Evolutionary conservation across 2,329 filamentous ascomycete genomes (phyloP).

Genomic region (Venturia pyrina): DNA sequence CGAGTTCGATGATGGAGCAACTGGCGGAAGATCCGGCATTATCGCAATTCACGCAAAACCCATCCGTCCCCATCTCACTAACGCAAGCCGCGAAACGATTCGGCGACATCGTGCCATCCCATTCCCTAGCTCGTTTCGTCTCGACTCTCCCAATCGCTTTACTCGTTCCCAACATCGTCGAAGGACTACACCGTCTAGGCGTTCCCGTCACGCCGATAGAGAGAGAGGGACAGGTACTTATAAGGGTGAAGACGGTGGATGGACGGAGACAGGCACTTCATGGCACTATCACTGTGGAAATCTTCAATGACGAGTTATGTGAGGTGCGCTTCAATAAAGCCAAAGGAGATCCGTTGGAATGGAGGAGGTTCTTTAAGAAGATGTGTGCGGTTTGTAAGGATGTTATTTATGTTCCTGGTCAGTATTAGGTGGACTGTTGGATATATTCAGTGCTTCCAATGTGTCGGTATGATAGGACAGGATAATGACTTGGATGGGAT

Average conservation of each 20-base stretch:
- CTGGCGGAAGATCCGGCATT: constrained; percentile 78
- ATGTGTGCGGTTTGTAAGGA: constrained; percentile 82
- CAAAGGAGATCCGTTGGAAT: constrained; percentile 93
- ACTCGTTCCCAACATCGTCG: constrained; percentile 68
- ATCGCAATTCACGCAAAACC: constrained; percentile 72
- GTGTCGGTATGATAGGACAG: not conserved
- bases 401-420: constrained; percentile 47
- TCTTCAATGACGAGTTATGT: constrained; percentile 53
- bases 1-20: constrained; percentile 40
- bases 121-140: constrained; percentile 85
- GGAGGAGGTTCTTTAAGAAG: constrained; percentile 94
- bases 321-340: constrained; percentile 89
- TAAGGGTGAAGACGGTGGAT: constrained; percentile 69
- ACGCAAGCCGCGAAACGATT: constrained; percentile 86
- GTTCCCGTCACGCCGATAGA: constrained; percentile 47
- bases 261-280: constrained; percentile 61
- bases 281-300: constrained; percentile 66
- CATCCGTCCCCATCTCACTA: constrained; percentile 68
- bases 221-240: constrained; percentile 43
- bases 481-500: not conserved
- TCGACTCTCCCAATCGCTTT: constrained; percentile 66
- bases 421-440: not conserved
- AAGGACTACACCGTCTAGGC: constrained; percentile 75
- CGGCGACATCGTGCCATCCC: constrained; percentile 79
- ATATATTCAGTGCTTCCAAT: not conserved